These are phyloP conservation scores for Calonectria pseudoreteaudii DNA, from an alignment of 2,329 filamentous ascomycete species.

Conservation along the genomic window DNA sequence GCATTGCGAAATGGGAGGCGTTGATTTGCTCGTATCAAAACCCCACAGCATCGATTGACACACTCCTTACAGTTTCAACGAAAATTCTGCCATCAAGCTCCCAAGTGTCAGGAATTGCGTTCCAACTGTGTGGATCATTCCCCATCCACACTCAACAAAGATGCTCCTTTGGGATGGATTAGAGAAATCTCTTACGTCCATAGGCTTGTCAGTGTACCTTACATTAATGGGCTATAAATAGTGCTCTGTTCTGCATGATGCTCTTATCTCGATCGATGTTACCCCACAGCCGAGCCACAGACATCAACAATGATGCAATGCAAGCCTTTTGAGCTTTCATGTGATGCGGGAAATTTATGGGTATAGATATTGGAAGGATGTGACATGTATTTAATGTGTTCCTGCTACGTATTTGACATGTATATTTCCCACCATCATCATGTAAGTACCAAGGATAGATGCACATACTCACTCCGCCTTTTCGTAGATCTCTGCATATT, in stretches of 20 bases:
- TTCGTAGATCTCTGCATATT: not conserved
- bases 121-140: slow-evolving; percentile 7
- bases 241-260: not conserved
- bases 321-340: not conserved
- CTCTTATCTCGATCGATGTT: not conserved
- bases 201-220: not conserved
- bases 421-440: not conserved
- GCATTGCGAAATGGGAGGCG: not conserved
- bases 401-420: not conserved
- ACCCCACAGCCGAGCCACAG: not conserved
- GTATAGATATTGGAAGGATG: not conserved
- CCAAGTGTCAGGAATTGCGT: not conserved
- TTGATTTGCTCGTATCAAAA: not conserved
- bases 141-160: not conserved
- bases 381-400: not conserved
- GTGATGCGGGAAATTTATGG: not conserved
- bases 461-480: not conserved
- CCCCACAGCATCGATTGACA: not conserved
- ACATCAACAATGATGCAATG: not conserved
- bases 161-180: not conserved
- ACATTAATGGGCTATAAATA: not conserved
- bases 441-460: not conserved
- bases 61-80: not conserved
- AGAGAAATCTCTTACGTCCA: not conserved
- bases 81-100: not conserved